These are phyloP conservation scores for Nakazawaea ambrosiae DNA, from an alignment of 805 yeast genomes.

Conservation along the genomic window DNA sequence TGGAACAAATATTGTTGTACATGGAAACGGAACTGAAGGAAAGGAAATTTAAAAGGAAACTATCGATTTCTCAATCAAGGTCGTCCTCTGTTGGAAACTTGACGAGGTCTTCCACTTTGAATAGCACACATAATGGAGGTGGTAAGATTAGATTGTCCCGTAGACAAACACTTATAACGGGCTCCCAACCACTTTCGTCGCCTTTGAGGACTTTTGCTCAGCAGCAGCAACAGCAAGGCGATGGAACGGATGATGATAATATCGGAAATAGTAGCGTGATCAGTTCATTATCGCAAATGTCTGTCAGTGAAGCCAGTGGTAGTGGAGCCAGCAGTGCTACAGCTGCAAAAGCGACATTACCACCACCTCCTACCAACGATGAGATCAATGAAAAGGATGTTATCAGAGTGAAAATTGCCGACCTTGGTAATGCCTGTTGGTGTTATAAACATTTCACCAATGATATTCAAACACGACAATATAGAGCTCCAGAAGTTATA, in stretches of 20 bases:
- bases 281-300: slow-evolving; percentile 34
- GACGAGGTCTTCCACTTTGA: slow-evolving; percentile 1
- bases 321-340: slow-evolving; percentile 26
- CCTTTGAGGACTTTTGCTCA: slow-evolving; percentile 55
- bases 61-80: slow-evolving; percentile 7
- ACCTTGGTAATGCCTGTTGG: slow-evolving; percentile 68
- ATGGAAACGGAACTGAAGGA: slow-evolving; percentile 33
- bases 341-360: no score
- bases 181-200: slow-evolving; percentile 89
- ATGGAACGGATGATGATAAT: slow-evolving; percentile 25
- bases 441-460: slow-evolving; percentile 54
- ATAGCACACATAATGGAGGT: background rate
- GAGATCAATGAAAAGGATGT: slow-evolving; percentile 28
- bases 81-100: background rate
- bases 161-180: slow-evolving; percentile 73
- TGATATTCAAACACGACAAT: slow-evolving; percentile 85
- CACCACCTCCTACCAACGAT: slow-evolving; percentile 30
- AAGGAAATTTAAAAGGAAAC: slow-evolving; percentile 14
- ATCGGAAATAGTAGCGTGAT: slow-evolving; percentile 17
- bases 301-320: slow-evolving; percentile 23
- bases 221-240: slow-evolving; percentile 28
- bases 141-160: slow-evolving; percentile 38
- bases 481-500: slow-evolving; percentile 76
- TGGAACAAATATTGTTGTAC: slow-evolving; percentile 39
- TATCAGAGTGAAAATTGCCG: slow-evolving; percentile 53